These are phyloP conservation scores for Penicillium sp. DNA, from an alignment of 2,329 filamentous ascomycete species.

Conservation along the genomic window DNA sequence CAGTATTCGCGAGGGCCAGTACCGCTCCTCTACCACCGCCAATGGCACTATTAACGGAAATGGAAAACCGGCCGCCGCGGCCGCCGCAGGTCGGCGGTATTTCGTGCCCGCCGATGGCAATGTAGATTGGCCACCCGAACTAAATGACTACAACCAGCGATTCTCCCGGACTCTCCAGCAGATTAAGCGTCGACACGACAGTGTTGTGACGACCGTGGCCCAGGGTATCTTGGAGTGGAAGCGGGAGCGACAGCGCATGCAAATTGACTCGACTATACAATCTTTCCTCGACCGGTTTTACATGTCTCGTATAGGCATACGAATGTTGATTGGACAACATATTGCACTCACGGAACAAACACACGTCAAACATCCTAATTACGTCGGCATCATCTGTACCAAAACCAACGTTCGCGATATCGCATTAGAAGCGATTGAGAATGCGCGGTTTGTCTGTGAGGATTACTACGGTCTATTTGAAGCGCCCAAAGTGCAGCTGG, in stretches of 20 bases:
- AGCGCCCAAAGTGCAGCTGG: slow-evolving; percentile 92
- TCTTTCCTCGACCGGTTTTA: slow-evolving; percentile 98
- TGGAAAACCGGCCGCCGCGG: slow-evolving; percentile 54
- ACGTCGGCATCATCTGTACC: slow-evolving; percentile 98
- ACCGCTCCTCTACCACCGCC: slow-evolving; percentile 59
- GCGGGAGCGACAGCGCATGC: slow-evolving; percentile 92
- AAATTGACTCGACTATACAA: slow-evolving; percentile 97
- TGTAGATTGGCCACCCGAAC: slow-evolving; percentile 88
- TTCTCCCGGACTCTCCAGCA: slow-evolving; percentile 88
- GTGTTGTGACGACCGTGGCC: slow-evolving; percentile 96
- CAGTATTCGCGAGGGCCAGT: slow-evolving; percentile 83
- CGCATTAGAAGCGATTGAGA: slow-evolving; percentile 96
- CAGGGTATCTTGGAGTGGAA: slow-evolving; percentile 99
- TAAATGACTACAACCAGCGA: slow-evolving; percentile 90
- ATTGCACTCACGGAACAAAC: slow-evolving; percentile 95
- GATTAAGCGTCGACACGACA: slow-evolving; percentile 95
- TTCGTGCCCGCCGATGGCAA: slow-evolving; percentile 91
- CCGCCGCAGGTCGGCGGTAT: slow-evolving; percentile 68
- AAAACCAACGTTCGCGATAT: slow-evolving; percentile 96
- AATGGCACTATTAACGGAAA: slow-evolving; percentile 56
- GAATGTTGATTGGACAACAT: slow-evolving; percentile 98
- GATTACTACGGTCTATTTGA: slow-evolving; percentile 98
- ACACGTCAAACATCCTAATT: slow-evolving; percentile 85
- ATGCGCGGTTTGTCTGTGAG: slow-evolving; percentile 98
- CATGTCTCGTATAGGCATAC: slow-evolving; percentile 98